phyloP scores from a whole-genome alignment of 306 rosid species.

The Glycyrrhiza uralensis region DNA sequence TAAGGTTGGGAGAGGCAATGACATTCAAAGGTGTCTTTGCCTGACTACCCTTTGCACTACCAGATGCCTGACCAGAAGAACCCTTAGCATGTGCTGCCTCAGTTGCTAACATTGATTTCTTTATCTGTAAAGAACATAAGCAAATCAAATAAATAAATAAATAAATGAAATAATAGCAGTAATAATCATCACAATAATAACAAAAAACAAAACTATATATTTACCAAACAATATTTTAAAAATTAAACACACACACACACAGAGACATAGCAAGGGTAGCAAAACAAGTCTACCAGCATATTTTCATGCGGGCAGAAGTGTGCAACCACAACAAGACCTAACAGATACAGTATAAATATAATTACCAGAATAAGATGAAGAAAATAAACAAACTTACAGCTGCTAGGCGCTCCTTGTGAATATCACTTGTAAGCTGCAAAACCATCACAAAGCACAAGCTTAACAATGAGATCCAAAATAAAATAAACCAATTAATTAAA shows the following conservation, averaged over 20 bases:
- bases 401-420: conserved; percentile 87
- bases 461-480: conserved; percentile 13
- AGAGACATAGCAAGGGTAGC: background rate
- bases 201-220: background rate
- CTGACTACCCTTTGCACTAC: conserved; percentile 65
- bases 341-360: background rate
- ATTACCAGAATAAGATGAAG: background rate
- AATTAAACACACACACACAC: background rate
- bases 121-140: conserved; percentile 56
- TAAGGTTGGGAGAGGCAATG: conserved; percentile 51
- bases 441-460: conserved; percentile 26
- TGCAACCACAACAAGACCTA: background rate
- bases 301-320: background rate
- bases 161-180: background rate
- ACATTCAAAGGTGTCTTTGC: conserved; percentile 59
- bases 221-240: conserved; percentile 3
- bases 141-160: conserved; percentile 18
- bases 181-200: background rate
- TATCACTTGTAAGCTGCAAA: conserved; percentile 64
- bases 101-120: conserved; percentile 63
- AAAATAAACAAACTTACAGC: conserved; percentile 57
- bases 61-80: conserved; percentile 75
- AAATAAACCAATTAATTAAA: background rate
- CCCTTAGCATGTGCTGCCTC: conserved; percentile 60
- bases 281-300: background rate